Base-by-base conservation (phyloP, 2,329 filamentous ascomycete species). In the Diplodia seriata region DNA sequence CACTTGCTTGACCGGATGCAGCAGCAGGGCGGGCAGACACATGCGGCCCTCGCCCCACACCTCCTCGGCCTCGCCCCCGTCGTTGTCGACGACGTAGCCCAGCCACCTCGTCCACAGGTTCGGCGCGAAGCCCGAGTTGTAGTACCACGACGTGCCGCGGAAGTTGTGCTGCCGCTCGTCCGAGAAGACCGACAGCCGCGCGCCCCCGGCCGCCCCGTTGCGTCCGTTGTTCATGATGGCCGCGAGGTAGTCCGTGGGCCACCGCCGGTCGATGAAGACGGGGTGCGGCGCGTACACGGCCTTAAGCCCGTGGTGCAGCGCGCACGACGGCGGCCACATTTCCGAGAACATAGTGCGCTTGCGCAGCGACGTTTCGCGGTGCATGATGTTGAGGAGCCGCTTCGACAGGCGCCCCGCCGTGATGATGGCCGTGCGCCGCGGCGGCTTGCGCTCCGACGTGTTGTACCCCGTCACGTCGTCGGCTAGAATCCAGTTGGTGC, bases 311-410 rank as follows among this genome's bases (percentile, higher is more conserved):
- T 92, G 91, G 72, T 93, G 91, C 5, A 94, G 81, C 0, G 90
- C 90, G 74, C 88, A 85, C 0, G 85, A 86, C 0, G 89, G 85
- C 1, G 90, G 90, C 79, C 90, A 93, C 91, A 94, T 94, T 77
- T 94, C 91, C 31, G 86, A 87, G 76, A 91, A 93, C 89, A 90
- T 93, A 77, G 83, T 89, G 77, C 89, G 91, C 70, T 87, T 88
- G 72, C 86, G 83, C 33, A 85, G 83, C 77, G 89, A 88, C 4
- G 89, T 90, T 74, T 93, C 90, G 71, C 91, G 85, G 78, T 94
- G 91, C 90, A 94, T 93, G 5, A 87, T 87, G 55, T 85, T 79
- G 6, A 93, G 80, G 1, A 93, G 82, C 14, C 89, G 85, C 29
- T 87, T 85, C 33, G 87, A 90, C 40, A 93, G 81, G 11, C 91